Conservation (phyloP, 75 land plant species). For the Pseudotsuga menziesii region DNA sequence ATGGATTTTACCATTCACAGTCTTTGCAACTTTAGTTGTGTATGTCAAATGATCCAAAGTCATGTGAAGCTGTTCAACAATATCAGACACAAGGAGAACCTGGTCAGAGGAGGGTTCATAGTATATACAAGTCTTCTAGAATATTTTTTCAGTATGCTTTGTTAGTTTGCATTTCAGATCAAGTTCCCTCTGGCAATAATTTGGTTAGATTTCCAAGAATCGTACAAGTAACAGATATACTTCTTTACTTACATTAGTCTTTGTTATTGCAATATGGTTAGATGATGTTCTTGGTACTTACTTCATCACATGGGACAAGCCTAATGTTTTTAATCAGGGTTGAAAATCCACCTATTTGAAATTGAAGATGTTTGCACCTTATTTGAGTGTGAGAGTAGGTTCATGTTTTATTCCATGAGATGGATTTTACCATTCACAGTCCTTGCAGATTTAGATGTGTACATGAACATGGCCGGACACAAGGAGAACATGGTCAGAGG, state of each 20-base stretch:
- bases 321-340: no score
- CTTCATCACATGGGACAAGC: no score
- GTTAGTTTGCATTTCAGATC: background rate
- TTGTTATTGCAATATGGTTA: background rate
- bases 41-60: background rate
- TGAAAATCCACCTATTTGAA: background rate
- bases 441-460: background rate
- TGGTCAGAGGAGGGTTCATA: background rate
- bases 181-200: background rate
- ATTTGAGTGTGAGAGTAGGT: slow-evolving; percentile 5
- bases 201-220: background rate
- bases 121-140: background rate
- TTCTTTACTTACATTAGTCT: background rate
- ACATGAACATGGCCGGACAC: background rate
- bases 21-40: background rate
- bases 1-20: slow-evolving; percentile 19
- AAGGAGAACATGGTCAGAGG: background rate
- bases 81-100: background rate
- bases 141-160: background rate
- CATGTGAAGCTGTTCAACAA: background rate
- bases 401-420: slow-evolving; percentile 17
- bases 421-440: slow-evolving; percentile 16
- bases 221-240: no score
- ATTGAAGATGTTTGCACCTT: slow-evolving; percentile 4
- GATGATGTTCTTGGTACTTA: no score